phyloP scores from a whole-genome alignment of 2,329 filamentous ascomycete genomes.

The Blastomyces silverae region DNA sequence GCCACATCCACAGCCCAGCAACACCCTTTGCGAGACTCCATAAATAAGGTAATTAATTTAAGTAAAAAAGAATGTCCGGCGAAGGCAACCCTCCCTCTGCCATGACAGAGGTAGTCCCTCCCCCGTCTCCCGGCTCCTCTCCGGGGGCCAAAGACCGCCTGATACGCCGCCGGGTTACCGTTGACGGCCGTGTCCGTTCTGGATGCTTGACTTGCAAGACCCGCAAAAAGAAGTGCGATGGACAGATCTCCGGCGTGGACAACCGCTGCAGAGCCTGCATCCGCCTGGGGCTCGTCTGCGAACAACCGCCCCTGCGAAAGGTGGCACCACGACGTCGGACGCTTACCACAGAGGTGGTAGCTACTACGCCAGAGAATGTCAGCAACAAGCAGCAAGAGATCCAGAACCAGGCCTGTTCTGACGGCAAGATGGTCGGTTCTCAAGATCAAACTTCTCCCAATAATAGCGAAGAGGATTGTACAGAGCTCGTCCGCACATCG shows the following conservation, averaged over 20 bases:
- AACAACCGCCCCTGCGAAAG: slow-evolving; percentile 1
- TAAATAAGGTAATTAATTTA: slow-evolving; percentile 1
- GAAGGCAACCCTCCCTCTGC: neutral
- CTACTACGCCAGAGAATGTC: neutral
- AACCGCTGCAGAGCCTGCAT: neutral
- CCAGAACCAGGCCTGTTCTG: neutral
- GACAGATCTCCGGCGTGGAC: neutral
- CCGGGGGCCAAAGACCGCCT: slow-evolving; percentile 2
- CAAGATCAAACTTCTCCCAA: neutral
- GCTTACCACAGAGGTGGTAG: neutral
- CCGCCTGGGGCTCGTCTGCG: slow-evolving; percentile 2
- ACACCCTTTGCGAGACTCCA: neutral
- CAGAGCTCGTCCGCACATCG: neutral
- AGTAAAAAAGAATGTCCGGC: neutral
- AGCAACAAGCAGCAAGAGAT: neutral
- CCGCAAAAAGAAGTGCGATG: slow-evolving; percentile 6
- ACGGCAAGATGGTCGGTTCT: slow-evolving; percentile 1
- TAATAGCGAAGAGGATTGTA: neutral
- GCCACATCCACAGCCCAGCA: neutral
- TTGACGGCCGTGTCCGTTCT: neutral
- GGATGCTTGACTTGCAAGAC: slow-evolving; percentile 1
- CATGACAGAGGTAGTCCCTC: neutral
- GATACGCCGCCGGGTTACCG: slow-evolving; percentile 3
- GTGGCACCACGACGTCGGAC: neutral
- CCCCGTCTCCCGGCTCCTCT: neutral